Evolutionary conservation across 176 grass and related monocot genomes (phyloP).

Genomic region (Olyra latifolia): DNA sequence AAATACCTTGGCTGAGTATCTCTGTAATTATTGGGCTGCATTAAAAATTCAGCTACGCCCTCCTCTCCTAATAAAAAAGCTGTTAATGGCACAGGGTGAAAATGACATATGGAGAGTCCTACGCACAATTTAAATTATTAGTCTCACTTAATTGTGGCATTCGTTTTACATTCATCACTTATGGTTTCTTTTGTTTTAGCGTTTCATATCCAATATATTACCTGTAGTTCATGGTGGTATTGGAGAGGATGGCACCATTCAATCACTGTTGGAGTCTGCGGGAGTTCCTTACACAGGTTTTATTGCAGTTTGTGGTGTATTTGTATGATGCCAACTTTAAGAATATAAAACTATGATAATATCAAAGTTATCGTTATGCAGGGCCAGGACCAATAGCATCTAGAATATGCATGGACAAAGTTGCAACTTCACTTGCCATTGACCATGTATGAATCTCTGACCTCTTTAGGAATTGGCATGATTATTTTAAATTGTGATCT

Average conservation of each 20-base stretch:
- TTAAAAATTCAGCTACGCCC: not conserved
- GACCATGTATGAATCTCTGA: constrained; percentile 59
- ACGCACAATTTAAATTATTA: not conserved
- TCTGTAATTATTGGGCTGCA: not conserved
- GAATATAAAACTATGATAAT: constrained; percentile 25
- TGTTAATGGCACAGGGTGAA: not conserved
- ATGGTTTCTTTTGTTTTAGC: constrained; percentile 1
- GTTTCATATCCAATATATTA: constrained; percentile 21
- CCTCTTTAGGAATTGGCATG: not conserved
- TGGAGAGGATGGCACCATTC: constrained; percentile 95
- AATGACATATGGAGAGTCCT: not conserved
- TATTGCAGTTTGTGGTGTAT: not conserved
- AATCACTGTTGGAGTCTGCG: constrained; percentile 76
- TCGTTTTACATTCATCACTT: not conserved
- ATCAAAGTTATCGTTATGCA: constrained; percentile 37
- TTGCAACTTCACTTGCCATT: constrained; percentile 70
- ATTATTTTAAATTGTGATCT: not conserved
- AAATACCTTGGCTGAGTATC: constrained; percentile 5
- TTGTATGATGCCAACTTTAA: constrained; percentile 7
- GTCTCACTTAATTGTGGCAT: not conserved
- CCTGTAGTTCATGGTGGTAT: constrained; percentile 95
- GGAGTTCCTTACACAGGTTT: constrained; percentile 91
- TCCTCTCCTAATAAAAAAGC: not conserved
- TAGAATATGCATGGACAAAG: constrained; percentile 93
- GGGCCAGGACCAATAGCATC: constrained; percentile 84